Evolutionary conservation across 1,284 basidiomycete genomes (phyloP), one percentile per base, ranked within the genome.

Genomic region (Ustilago bromivora): DNA sequence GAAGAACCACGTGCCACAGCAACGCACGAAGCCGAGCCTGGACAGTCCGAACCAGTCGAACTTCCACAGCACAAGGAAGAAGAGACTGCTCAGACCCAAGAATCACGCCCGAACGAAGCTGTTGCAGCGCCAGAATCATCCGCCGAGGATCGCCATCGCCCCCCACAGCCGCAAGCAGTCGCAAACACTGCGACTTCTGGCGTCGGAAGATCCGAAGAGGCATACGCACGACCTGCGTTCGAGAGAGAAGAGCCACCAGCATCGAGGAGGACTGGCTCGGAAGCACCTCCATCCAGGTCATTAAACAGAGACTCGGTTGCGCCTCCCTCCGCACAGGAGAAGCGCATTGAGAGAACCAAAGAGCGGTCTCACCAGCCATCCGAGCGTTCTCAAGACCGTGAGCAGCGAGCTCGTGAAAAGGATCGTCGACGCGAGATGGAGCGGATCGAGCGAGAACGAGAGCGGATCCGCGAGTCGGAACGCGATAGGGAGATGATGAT

Each of bases 381-480:
- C 28, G 74, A 76, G 52, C 74, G 65, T n/a, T 61, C 66, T 17
- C 69, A 71, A 41, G 74, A 76, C n/a, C 69, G 66, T 43, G 74
- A 76, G 53, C 74, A 71, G 58, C 74, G 74, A 8, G 74, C 69
- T 17, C 61, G 66, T 11, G 74, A 76, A 53, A 73, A 71, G 35
- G 76, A 78, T 10, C 71, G 76, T 13, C 61, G 76, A 38, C 68
- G 64, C 52, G 76, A 78, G 60, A 65, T 71, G 35, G 76, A 78
- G 46, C 67, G 68, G 11, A 17, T 63, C 8, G 66, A 74, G 31
- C 64, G 76, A 32, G 76, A 78, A 46, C 56, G 71, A 10, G 76
- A 78, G 56, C 76, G 71, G 19, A 64, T 78, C n/a, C 71, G 76
- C 43, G 76, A 78, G 38, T 65, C 76, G 12, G 76, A 78, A 61